These are phyloP conservation scores for Gnaphalium uliginosum DNA, from an alignment of 129 eudicot genomes.

Conservation along the genomic window DNA sequence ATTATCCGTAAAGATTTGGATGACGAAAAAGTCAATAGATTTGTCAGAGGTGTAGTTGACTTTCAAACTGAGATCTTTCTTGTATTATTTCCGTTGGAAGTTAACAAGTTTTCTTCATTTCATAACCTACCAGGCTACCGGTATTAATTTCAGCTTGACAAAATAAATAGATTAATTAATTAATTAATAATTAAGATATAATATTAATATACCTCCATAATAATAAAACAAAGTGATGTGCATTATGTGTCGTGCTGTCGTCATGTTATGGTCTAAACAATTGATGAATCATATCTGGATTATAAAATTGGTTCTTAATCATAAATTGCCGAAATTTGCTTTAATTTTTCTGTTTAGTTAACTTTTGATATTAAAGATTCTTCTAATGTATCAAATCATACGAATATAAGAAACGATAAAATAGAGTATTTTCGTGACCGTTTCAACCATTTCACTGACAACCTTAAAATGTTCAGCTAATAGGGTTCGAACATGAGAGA, in stretches of 20 bases:
- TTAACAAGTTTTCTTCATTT: constrained; percentile 6
- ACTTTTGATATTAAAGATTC: too few species aligned
- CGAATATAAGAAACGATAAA: too few species aligned
- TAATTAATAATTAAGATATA: background rate
- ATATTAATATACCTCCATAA: background rate
- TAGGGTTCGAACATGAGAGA: too few species aligned
- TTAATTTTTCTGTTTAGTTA: too few species aligned
- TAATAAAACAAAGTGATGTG: background rate
- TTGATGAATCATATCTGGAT: background rate
- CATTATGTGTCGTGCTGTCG: background rate
- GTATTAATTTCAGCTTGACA: constrained; percentile 17
- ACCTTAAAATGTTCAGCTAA: too few species aligned
- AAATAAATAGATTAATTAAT: background rate
- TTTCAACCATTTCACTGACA: too few species aligned
- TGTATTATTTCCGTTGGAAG: background rate
- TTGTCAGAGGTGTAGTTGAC: constrained; percentile 8
- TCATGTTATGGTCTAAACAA: background rate
- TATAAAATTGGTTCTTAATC: background rate
- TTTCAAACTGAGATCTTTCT: background rate
- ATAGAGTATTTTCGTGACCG: too few species aligned
- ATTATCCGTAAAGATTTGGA: background rate
- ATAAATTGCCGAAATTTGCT: too few species aligned
- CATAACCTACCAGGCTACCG: constrained; percentile 18
- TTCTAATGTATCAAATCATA: too few species aligned
- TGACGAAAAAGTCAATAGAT: background rate